phyloP scores from a whole-genome alignment of 1,139 yeast species.

The Meyerozyma carpophila region DNA sequence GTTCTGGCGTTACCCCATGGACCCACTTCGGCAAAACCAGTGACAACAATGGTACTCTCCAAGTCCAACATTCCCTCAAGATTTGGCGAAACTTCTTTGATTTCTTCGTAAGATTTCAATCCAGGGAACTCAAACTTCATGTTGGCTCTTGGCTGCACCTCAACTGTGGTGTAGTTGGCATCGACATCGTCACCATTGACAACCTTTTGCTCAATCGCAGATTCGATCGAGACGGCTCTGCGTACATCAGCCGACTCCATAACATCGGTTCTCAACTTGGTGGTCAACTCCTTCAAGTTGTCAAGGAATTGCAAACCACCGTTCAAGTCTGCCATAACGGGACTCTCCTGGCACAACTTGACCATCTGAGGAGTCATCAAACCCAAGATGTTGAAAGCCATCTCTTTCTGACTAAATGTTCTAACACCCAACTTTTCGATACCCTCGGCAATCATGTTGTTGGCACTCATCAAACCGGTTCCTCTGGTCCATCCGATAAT shows the following conservation, averaged over 20 bases:
- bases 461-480: constrained; percentile 96
- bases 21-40: constrained; percentile 97
- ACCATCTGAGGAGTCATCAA: constrained; percentile 83
- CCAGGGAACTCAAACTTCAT: constrained; percentile 91
- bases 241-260: constrained; percentile 85
- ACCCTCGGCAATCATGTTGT: constrained; percentile 96
- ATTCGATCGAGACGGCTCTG: constrained; percentile 92
- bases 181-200: constrained; percentile 89
- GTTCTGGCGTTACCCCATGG: constrained; percentile 99
- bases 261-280: constrained; percentile 74
- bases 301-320: constrained; percentile 96
- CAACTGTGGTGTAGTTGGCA: constrained; percentile 71
- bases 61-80: constrained; percentile 89
- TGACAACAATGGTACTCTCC: constrained; percentile 86
- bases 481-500: constrained; percentile 99
- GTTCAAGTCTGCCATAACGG: constrained; percentile 95
- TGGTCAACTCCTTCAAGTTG: constrained; percentile 84
- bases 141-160: constrained; percentile 87
- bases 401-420: constrained; percentile 96
- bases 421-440: constrained; percentile 94
- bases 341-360: constrained; percentile 84
- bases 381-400: constrained; percentile 97
- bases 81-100: constrained; percentile 66
- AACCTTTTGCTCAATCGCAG: constrained; percentile 87
- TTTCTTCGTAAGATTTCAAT: constrained; percentile 68